Evolutionary conservation across 305 asterid genomes (phyloP), one percentile per base, ranked within the genome.

Genomic region (Solanum chacoense): DNA sequence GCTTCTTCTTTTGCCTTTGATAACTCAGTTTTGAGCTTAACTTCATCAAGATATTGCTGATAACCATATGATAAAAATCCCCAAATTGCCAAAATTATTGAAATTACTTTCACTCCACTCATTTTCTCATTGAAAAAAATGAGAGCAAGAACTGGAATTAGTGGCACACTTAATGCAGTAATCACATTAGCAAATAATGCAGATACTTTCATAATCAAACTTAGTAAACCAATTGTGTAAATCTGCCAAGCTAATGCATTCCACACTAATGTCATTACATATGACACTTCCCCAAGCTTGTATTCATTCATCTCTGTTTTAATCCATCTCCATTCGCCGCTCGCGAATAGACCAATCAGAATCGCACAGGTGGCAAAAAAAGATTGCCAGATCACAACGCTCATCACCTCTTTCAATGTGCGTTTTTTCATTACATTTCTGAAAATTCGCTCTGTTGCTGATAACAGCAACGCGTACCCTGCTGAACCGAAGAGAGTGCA

Each of bases 81-180:
- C 93, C 93, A 93, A 7, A 92, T 29, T 34, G 93, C 92, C 91
- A 91, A 87, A 83, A 93, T n/a, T 89, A 93, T 86, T 6, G 93
- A 91, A 65, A 90, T 91, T n/a, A 85, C 88, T 28, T 90, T 91
- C 24, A 91, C 84, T 1, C 92, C 93, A 88, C 29, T 88, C 88
- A 93, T 89, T 80, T 71, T 87, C 63, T 91, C 93, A 50, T 88
- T 34, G 69, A 93, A 91, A 13, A 91, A 55, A 22, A 91, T 86
- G 1, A 91, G 90, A 9, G 92, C 91, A 5, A 89, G 88, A 65
- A 91, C 76, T 28, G 94, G 94, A 24, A 91, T 88, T 1, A 85
- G 12, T 6, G 91, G 92, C 86, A 91, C 91, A 24, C 69, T 65
- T 76, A 91, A 3, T 8, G 90, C 83, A 42, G 91, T 89, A 59